Percentiles rank a stretch among this genome's conserved stretches.
These are phyloP conservation scores for Daldinia decipiens DNA, from an alignment of 495 filamentous ascomycete species.

Conservation along the genomic window DNA sequence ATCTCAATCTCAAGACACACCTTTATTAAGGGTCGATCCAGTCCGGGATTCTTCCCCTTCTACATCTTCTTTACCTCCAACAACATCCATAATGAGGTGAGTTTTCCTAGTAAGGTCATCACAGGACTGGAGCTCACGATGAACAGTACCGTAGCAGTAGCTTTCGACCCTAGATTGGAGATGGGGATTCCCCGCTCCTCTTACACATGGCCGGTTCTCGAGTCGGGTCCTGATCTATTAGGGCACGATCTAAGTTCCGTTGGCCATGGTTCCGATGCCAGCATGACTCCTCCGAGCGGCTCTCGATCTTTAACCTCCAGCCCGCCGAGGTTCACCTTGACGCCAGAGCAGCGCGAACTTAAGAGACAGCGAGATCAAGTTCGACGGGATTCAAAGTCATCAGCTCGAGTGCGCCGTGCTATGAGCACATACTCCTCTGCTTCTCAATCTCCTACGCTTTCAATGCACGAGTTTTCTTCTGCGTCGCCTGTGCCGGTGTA, in stretches of 20 bases:
- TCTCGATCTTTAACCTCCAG: slow-evolving; percentile 60
- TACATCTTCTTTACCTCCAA: slow-evolving; percentile 45
- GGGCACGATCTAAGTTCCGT: slow-evolving; percentile 53
- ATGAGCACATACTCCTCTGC: slow-evolving; percentile 56
- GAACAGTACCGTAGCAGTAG: slow-evolving; percentile 57
- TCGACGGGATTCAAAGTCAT: slow-evolving; percentile 55
- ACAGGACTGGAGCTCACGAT: slow-evolving; percentile 18
- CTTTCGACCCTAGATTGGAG: slow-evolving; percentile 57
- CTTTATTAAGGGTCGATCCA: slow-evolving; percentile 51
- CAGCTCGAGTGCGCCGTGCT: slow-evolving; percentile 52
- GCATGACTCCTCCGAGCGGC: slow-evolving; percentile 55
- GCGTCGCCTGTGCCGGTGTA: slow-evolving; percentile 58
- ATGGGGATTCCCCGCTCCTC: slow-evolving; percentile 57
- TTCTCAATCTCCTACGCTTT: slow-evolving; percentile 54
- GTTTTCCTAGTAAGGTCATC: slow-evolving; percentile 4
- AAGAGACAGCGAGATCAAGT: slow-evolving; percentile 61
- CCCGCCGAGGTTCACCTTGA: slow-evolving; percentile 57
- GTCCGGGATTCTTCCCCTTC: slow-evolving; percentile 43
- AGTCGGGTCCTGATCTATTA: slow-evolving; percentile 51
- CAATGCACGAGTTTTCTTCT: slow-evolving; percentile 54
- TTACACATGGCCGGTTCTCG: slow-evolving; percentile 58
- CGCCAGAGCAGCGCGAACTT: slow-evolving; percentile 59
- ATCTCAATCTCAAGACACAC: slow-evolving; percentile 45
- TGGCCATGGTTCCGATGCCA: slow-evolving; percentile 54
- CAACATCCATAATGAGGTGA: slow-evolving; percentile 56